Evolutionary conservation across 192 early-diverging fungal species (phyloP), one percentile per base, ranked within the genome.

Genomic region (Gamsiella multidivaricata): DNA sequence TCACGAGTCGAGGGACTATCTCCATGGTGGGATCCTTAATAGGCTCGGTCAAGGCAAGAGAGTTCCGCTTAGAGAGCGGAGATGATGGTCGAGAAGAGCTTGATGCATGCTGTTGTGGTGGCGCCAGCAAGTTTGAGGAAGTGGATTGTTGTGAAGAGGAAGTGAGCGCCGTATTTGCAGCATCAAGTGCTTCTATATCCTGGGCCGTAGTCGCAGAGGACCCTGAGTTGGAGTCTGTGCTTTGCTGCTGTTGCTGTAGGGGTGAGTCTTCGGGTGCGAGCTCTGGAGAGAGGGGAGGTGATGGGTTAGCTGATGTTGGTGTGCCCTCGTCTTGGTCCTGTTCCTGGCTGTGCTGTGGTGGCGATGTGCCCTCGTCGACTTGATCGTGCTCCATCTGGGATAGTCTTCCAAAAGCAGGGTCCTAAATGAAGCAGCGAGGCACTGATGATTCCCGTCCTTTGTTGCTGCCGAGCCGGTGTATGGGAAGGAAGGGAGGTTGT

Each of bases 1-100:
- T 88, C 3, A 88, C 80, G 18, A 86, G 60, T 4, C 87, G 78
- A 20, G 83, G 80, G 3, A 25, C 32, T 0, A 55, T 22, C 28
- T 78, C 74, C 0, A 75, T 3, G 5, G 71, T 61, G 1, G 61
- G 60, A 23, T 78, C 65, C 43, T 62, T 63, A 58, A 51, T 26
- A 5, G 46, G 0, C 20, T 75, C 62, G 34, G 56, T 20, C 11
- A 49, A 22, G 3, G 53, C 57, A 33, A 68, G 14, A 6, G 72
- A 76, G 49, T 61, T 66, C 23, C 64, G 31, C 41, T 75, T 60
- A 17, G 34, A 11, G 17, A 43, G 22, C 17, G 64, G 71, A 0
- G 63, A 66, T 31, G 62, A 54, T 15, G 15, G 71, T 10, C 56
- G 54, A 29, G 70, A 58, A 23, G 59, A 37, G n/a, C 47, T 31